phyloP scores from a whole-genome alignment of 2,329 filamentous ascomycete genomes.

The Ceratocystis papillata region DNA sequence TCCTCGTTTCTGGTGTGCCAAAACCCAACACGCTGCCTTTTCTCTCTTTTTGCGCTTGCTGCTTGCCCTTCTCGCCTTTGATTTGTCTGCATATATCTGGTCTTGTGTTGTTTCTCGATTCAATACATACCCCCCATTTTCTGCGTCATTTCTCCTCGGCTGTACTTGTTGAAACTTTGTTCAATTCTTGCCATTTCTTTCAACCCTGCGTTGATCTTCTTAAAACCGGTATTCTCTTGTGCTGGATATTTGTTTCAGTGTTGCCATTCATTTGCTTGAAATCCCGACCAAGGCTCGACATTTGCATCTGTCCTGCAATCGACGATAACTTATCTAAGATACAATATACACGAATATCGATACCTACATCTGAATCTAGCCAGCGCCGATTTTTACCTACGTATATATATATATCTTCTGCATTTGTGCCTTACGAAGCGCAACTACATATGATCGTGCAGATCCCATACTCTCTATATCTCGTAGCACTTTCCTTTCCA shows the following conservation, averaged over 20 bases:
- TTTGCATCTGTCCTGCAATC: neutral
- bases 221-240: neutral
- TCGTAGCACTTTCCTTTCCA: neutral
- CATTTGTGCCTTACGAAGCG: too few species aligned
- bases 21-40: neutral
- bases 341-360: neutral
- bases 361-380: neutral
- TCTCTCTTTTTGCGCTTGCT: neutral
- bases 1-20: neutral
- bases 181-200: neutral
- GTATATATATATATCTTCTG: too few species aligned
- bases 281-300: neutral
- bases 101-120: neutral
- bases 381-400: too few species aligned
- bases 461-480: neutral
- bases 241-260: conserved; percentile 5
- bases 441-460: neutral
- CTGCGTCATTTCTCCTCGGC: neutral
- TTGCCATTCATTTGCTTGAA: neutral
- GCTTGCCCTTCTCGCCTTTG: too few species aligned
- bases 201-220: conserved; percentile 5
- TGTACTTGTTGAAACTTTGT: neutral
- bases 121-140: neutral
- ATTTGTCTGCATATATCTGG: neutral
- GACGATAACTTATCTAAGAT: neutral